A percentile compares a stretch with the other conserved stretches of the same genome.
Conservation (phyloP, 2,329 filamentous ascomycete species). For the Paracorniculantispora psalliotae region DNA sequence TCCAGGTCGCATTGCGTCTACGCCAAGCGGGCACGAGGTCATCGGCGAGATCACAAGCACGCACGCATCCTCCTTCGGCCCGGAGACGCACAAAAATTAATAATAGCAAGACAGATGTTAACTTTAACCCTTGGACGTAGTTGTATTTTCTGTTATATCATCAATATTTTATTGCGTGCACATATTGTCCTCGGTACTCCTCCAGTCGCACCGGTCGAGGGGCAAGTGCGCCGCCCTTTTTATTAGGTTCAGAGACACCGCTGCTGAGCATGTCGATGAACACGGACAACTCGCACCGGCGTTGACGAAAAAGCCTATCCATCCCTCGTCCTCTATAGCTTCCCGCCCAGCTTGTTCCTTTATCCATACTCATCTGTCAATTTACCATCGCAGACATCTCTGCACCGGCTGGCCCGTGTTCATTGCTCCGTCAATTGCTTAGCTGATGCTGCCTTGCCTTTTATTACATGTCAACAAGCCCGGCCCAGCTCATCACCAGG, state of each 20-base stretch:
- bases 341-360: background rate
- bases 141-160: background rate
- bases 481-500: background rate
- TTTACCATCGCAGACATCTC: background rate
- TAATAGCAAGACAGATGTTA: background rate
- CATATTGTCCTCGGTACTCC: background rate
- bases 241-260: background rate
- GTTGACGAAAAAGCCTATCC: background rate
- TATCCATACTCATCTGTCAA: background rate
- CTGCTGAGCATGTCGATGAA: background rate
- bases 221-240: constrained; percentile 9
- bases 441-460: background rate
- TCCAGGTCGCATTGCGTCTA: constrained; percentile 5
- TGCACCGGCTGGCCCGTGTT: background rate
- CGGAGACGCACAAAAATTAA: background rate
- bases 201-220: background rate
- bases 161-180: background rate
- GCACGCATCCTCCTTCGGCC: background rate
- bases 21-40: constrained; percentile 10
- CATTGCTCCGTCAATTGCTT: background rate
- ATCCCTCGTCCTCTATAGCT: background rate
- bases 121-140: background rate
- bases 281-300: background rate
- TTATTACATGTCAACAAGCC: background rate
- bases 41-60: background rate